Evolutionary conservation across 164 flowering plant genomes (phyloP).

Genomic region (Cinnamomum micranthum): DNA sequence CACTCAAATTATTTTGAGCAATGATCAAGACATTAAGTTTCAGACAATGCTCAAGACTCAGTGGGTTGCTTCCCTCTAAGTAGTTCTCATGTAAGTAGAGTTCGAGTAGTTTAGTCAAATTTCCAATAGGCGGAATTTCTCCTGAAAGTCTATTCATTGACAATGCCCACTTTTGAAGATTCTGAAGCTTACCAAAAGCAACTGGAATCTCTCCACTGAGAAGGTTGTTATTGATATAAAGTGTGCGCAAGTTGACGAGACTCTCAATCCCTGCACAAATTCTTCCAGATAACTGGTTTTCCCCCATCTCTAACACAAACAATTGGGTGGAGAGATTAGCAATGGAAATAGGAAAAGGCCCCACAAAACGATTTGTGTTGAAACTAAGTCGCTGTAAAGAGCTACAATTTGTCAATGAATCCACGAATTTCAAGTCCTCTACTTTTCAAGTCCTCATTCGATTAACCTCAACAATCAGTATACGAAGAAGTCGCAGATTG

Average conservation of each 20-base stretch:
- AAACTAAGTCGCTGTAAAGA: conserved; percentile 21
- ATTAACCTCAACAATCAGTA: neutral
- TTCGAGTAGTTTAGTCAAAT: neutral
- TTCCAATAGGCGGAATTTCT: neutral
- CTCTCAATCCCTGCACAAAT: neutral
- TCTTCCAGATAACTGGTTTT: too few relatives aligned
- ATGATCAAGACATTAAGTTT: neutral
- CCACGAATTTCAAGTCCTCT: conserved; percentile 25
- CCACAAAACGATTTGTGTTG: conserved; percentile 34
- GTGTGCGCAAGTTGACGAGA: neutral
- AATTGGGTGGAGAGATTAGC: conserved; percentile 41
- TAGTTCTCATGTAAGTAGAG: neutral
- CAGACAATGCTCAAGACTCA: neutral
- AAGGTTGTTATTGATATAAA: neutral
- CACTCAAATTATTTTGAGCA: too few relatives aligned
- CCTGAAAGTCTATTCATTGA: neutral
- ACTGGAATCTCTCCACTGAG: neutral
- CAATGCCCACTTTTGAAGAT: neutral
- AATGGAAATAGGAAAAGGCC: conserved; percentile 38
- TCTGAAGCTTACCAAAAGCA: neutral
- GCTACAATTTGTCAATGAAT: conserved; percentile 15
- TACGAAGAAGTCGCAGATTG: neutral
- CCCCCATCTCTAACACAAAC: too few relatives aligned
- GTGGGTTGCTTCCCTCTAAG: neutral
- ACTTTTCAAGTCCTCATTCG: too few relatives aligned